These are phyloP conservation scores for Alternaria arborescens DNA, from an alignment of 2,329 filamentous ascomycete species.

Conservation along the genomic window DNA sequence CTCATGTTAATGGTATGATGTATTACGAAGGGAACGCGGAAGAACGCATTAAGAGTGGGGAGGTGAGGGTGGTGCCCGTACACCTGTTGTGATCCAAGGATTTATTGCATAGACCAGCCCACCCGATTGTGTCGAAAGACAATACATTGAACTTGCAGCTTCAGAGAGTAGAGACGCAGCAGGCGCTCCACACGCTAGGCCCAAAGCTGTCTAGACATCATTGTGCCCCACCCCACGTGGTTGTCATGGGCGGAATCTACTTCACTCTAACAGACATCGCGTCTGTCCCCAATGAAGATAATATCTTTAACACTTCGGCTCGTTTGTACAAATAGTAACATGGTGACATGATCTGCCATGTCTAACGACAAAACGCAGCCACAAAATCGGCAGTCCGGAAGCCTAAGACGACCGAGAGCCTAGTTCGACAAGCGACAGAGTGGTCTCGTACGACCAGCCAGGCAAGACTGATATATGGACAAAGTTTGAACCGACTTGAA, in stretches of 20 bases:
- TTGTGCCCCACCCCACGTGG: neutral
- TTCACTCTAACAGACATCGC: too few relatives aligned
- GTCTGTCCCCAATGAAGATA: too few relatives aligned
- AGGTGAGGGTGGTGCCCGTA: neutral
- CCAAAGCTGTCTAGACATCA: neutral
- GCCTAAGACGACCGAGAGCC: neutral
- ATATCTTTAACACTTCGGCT: too few relatives aligned
- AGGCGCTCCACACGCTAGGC: neutral
- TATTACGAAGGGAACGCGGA: slow-evolving; percentile 12
- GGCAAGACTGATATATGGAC: neutral
- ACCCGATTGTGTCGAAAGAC: neutral
- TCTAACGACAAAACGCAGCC: neutral
- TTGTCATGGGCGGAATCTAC: neutral
- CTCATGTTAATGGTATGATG: slow-evolving; percentile 16
- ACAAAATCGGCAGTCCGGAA: neutral
- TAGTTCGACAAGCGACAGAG: neutral
- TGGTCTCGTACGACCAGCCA: neutral
- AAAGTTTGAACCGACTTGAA: neutral
- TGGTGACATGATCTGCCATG: too few relatives aligned
- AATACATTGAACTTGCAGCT: neutral
- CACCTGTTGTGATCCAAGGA: neutral
- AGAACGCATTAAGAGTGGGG: neutral
- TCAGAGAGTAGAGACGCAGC: neutral
- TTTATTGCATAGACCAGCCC: neutral
- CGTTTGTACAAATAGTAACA: too few relatives aligned